phyloP scores from a whole-genome alignment of 1,284 basidiomycete species.

The Bondarzewia mesenterica region DNA sequence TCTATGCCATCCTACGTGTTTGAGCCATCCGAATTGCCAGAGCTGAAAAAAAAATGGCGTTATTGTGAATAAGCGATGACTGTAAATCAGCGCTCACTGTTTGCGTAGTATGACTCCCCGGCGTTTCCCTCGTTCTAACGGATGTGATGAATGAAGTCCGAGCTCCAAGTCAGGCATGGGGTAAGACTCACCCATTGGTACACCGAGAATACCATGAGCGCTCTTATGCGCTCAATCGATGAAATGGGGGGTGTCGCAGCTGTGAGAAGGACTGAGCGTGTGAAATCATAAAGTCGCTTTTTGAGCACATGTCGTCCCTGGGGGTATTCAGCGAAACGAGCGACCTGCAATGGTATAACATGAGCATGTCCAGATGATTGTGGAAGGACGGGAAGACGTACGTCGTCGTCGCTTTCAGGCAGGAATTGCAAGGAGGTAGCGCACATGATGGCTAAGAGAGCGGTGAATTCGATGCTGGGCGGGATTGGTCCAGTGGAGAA shows the following conservation, averaged over 20 bases:
- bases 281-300: conserved; percentile 13
- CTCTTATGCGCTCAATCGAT: conserved; percentile 17
- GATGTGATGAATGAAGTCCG: neutral
- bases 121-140: conserved; percentile 15
- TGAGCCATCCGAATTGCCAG: conserved; percentile 19
- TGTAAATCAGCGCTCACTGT: conserved; percentile 4
- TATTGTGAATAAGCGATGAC: neutral
- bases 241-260: conserved; percentile 9
- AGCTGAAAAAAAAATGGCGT: conserved; percentile 2
- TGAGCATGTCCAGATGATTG: neutral
- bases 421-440: conserved; percentile 17
- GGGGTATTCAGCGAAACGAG: conserved; percentile 14
- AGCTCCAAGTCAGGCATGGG: neutral
- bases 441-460: conserved; percentile 15
- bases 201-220: conserved; percentile 11
- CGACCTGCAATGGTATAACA: neutral
- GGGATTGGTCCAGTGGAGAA: conserved; percentile 9
- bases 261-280: conserved; percentile 13
- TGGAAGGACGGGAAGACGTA: conserved; percentile 4
- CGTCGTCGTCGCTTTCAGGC: conserved; percentile 15
- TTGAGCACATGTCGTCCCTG: conserved; percentile 14
- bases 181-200: conserved; percentile 15
- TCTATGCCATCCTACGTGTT: conserved; percentile 7
- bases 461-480: conserved; percentile 15
- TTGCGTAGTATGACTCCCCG: conserved; percentile 12